Evolutionary conservation across 1,139 yeast genomes (phyloP).

Genomic region (Suhomyces ambrosiae): DNA sequence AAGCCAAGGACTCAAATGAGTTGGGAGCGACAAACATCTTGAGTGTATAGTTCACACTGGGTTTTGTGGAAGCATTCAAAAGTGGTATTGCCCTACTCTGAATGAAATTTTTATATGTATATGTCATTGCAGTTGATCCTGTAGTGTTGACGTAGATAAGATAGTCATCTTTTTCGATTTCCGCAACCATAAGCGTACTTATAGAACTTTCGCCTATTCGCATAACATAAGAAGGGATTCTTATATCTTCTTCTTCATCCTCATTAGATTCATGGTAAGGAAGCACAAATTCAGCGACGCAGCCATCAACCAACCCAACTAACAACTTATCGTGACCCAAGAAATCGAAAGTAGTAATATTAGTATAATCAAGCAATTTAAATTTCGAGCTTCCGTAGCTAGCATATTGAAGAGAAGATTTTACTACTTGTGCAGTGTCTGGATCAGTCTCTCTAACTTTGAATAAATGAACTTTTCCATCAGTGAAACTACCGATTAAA

Average conservation of each 20-base stretch:
- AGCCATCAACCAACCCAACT: constrained; percentile 69
- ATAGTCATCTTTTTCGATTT: constrained; percentile 28
- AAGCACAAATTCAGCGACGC: constrained; percentile 62
- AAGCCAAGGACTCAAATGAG: constrained; percentile 31
- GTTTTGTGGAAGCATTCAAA: constrained; percentile 25
- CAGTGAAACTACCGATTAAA: constrained; percentile 59
- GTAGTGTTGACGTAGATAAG: constrained; percentile 49
- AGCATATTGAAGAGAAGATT: constrained; percentile 32
- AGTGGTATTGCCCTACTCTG: constrained; percentile 30
- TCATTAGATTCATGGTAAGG: constrained; percentile 23
- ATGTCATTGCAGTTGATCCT: constrained; percentile 45
- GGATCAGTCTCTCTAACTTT: constrained; percentile 31
- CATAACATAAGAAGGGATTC: constrained; percentile 50
- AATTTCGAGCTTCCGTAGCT: not conserved
- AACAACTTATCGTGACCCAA: constrained; percentile 50
- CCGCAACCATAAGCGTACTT: constrained; percentile 44
- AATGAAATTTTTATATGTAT: constrained; percentile 46
- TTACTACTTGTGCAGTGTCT: constrained; percentile 25
- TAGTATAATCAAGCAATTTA: constrained; percentile 3
- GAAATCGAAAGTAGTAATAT: constrained; percentile 54
- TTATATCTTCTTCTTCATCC: constrained; percentile 14
- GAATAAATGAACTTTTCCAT: constrained; percentile 62
- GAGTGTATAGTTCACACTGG: constrained; percentile 32
- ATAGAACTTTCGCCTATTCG: constrained; percentile 56
- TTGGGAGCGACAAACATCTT: constrained; percentile 27